Base-by-base conservation (phyloP, 176 grass and related monocot species). In the maize (Zea mays) region DNA sequence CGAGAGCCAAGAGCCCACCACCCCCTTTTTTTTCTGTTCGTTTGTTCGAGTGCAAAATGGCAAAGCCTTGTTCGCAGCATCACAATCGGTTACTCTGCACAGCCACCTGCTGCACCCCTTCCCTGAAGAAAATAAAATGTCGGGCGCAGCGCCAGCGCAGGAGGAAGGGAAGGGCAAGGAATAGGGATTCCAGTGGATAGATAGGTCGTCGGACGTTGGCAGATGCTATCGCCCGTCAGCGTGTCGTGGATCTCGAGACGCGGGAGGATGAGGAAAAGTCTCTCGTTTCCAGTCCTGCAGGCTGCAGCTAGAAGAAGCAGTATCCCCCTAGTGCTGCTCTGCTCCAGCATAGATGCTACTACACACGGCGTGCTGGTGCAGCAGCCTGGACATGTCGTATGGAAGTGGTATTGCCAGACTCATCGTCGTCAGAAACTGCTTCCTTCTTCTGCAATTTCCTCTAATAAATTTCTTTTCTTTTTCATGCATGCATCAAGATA, bases 101-200 rank as follows among this genome's bases (percentile, higher is more conserved):
- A 71, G 44, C 43, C 12, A 21, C 40, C 72, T 83, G 81, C 52
- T 27, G 27, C 27, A 27, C 27, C 40, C 41, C 51, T 60, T 35
- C 44, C 51, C 47, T 35, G 45, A 44, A 19, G 65, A 67, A 16
- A 42, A 27, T 27, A 27, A 27, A 27, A 6, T 49, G 73, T 21
- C 55, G 46, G 75, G 4, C 45, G 42, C 27, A 27, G 27, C 27
- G 27, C 27, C 27, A 27, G 27, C 27, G 27, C 69, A 69, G 58
- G 45, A 62, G 65, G 5, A 35, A 67, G 11, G 11, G 47, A 6
- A 34, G 47, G 8, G 10, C 11, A 48, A 74, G 16, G 63, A 75
- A 56, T 57, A 43, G 39, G 62, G 54, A 69, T 60, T 66, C 8
- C 72, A 76, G 46, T 7, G 67, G 27, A 27, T 27, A 27, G 27